Base-by-base conservation (phyloP, 495 filamentous ascomycete genomes). In the Talaromyces proteolyticus region DNA sequence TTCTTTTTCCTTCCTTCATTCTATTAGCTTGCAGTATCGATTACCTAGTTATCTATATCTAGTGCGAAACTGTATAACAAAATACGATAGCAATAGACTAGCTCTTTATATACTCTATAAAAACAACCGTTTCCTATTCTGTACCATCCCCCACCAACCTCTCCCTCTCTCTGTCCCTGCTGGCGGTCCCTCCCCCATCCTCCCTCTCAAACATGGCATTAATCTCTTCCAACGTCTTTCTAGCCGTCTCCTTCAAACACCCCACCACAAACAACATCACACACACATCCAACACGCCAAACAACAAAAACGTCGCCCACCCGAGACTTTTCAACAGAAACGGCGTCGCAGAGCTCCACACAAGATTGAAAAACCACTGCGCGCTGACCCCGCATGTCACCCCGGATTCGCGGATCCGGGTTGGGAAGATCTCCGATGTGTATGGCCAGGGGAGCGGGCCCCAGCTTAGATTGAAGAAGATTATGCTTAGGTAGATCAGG, bases 141-240 rank as follows among this genome's bases (percentile, higher is more conserved):
- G 29, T 8, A 34, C 1, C 8, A 34, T 34, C 29, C 29, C 29
- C 1, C 14, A 34, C 8, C 29, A 34, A 34, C 29, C 29, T 34
- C 29, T 14, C 29, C 29, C 29, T 34, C 29, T 29, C 12, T 12
- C 25, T 29, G 6, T 29, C 25, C 25, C 12, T 12, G 5, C 29
- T 2, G 40, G 8, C 40, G 40, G 18, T 23, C 38, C 21, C 17
- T 16, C 21, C 58, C 47, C 39, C 66, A 34, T 23, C 38, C 21
- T 17, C 20, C 21, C 58, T 47, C 39, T 67, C 75, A 48, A 89
- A 90, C 63, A 89, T 57, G 16, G 72, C 36, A 55, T 75, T 68
- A 36, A 90, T 78, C 66, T 89, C 85, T 68, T 90, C 86, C n/a
- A 89, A 74, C 2, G 78, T 81, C 72, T 86, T 86, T 20, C 82